Conservation (phyloP, 352 stramenopile genomes). For the Phytophthora idaei region DNA sequence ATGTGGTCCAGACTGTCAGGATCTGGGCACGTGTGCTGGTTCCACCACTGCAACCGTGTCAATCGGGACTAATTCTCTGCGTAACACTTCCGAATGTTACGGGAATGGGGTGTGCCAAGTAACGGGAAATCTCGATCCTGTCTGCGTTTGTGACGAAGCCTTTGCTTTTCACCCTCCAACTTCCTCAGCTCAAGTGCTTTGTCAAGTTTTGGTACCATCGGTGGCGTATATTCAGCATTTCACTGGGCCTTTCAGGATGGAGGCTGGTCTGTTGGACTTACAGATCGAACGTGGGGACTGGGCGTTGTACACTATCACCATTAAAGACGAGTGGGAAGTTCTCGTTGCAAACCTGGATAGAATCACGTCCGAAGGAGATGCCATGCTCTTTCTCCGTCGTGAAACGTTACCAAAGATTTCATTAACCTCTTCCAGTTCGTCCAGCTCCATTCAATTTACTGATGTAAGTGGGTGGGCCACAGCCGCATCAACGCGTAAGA, state of each 20-base stretch:
- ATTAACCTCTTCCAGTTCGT: constrained; percentile 27
- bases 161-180: constrained; percentile 60
- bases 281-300: constrained; percentile 54
- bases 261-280: constrained; percentile 44
- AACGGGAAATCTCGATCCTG: constrained; percentile 32
- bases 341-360: constrained; percentile 53
- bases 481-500: constrained; percentile 45
- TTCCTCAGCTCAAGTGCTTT: constrained; percentile 52
- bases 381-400: constrained; percentile 78
- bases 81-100: constrained; percentile 73
- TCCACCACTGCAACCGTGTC: constrained; percentile 22
- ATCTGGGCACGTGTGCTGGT: constrained; percentile 56
- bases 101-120: constrained; percentile 71
- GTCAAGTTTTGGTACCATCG: constrained; percentile 60
- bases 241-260: constrained; percentile 46
- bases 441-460: constrained; percentile 55
- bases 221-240: constrained; percentile 71
- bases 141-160: constrained; percentile 68
- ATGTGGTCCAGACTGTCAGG: constrained; percentile 74
- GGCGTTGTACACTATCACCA: constrained; percentile 64
- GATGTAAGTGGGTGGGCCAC: constrained; percentile 58
- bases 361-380: constrained; percentile 49
- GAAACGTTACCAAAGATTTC: constrained; percentile 55
- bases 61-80: constrained; percentile 41
- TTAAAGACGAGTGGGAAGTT: constrained; percentile 67